A percentile compares a stretch with the other conserved stretches of the same genome.
Conservation (phyloP, 257 asterid genomes). For the Rhazya stricta region DNA sequence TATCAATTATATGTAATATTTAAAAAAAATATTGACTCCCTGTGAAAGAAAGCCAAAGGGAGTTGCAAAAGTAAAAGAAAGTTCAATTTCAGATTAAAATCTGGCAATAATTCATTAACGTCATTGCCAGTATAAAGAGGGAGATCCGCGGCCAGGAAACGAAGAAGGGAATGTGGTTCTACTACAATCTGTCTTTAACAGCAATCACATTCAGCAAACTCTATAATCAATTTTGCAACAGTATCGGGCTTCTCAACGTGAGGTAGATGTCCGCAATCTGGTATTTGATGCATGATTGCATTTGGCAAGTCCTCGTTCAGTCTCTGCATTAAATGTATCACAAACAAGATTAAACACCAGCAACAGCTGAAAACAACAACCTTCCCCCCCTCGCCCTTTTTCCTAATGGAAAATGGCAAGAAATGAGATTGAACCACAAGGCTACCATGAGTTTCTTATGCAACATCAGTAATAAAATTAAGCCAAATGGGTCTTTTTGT, state of each 20-base stretch:
- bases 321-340: slow-evolving; percentile 37
- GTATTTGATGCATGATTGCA: slow-evolving; percentile 38
- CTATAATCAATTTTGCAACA: slow-evolving; percentile 44
- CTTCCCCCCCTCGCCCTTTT: too few relatives aligned
- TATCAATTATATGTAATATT: too few relatives aligned
- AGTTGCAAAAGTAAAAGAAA: too few relatives aligned
- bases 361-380: neutral
- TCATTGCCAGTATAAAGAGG: neutral
- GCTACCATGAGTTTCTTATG: neutral
- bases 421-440: neutral
- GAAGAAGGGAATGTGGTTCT: neutral
- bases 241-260: slow-evolving; percentile 62
- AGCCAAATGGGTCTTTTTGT: neutral
- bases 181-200: neutral
- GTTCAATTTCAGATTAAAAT: neutral
- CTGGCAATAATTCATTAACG: neutral
- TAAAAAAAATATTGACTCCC: too few relatives aligned
- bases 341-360: neutral
- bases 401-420: neutral
- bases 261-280: slow-evolving; percentile 67
- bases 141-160: neutral
- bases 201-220: slow-evolving; percentile 28
- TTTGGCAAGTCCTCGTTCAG: slow-evolving; percentile 48
- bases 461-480: neutral
- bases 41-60: too few relatives aligned